Evolutionary conservation across 257 asterid species (phyloP).

Genomic region (Anisodus acutangulus): DNA sequence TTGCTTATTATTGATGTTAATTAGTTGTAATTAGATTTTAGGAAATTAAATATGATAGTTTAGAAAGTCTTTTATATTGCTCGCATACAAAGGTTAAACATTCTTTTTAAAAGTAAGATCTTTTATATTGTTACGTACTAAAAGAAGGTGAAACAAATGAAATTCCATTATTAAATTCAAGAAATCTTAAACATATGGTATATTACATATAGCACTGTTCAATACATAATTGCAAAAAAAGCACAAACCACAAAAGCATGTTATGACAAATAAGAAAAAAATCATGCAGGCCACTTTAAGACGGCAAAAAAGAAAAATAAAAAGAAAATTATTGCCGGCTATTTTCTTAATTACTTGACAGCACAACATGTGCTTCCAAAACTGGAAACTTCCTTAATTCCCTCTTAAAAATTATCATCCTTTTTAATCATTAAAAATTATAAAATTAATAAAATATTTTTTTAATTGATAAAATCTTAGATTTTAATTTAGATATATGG

Average conservation of each 20-base stretch:
- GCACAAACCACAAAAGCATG: conserved; percentile 35
- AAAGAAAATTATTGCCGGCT: conserved; percentile 57
- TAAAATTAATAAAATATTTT: not conserved
- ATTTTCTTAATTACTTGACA: conserved; percentile 49
- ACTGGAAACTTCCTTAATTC: not conserved
- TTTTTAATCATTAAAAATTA: not conserved
- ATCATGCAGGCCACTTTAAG: conserved; percentile 30
- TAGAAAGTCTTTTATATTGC: too few relatives aligned
- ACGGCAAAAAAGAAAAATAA: conserved; percentile 49
- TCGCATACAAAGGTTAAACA: too few relatives aligned
- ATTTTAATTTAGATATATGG: not conserved
- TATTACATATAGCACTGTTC: not conserved
- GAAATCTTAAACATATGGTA: not conserved
- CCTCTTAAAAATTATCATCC: conserved; percentile 18
- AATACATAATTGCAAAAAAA: not conserved
- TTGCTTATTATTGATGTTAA: too few relatives aligned
- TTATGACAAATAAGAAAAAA: conserved; percentile 53
- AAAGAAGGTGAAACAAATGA: not conserved
- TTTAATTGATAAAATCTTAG: not conserved
- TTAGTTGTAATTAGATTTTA: too few relatives aligned
- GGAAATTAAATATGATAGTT: too few relatives aligned
- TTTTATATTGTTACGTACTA: conserved; percentile 10
- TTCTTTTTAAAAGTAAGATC: too few relatives aligned
- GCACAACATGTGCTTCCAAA: conserved; percentile 40
- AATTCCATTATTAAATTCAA: not conserved